These are phyloP conservation scores for Yamadazyma epiphylla DNA, from an alignment of 1,139 yeast species.

Conservation along the genomic window DNA sequence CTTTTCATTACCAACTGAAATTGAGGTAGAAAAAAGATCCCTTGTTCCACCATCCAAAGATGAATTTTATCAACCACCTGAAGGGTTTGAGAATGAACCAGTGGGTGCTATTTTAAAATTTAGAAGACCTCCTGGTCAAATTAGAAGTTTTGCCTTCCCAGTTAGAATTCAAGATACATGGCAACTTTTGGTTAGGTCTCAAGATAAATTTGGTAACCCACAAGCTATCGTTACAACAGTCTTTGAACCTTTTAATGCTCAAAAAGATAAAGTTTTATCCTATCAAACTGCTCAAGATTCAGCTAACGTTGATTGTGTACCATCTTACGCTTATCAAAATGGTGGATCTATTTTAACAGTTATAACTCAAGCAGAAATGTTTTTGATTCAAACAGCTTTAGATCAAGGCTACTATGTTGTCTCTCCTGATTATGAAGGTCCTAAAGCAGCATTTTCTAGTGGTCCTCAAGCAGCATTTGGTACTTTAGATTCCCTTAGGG, in stretches of 20 bases:
- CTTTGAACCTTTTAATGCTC: slow-evolving; percentile 27
- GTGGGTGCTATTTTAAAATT: slow-evolving; percentile 24
- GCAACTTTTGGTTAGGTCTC: slow-evolving; percentile 32
- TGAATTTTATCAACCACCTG: slow-evolving; percentile 24
- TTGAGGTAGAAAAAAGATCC: neutral
- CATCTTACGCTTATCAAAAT: slow-evolving; percentile 25
- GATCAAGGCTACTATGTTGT: slow-evolving; percentile 29
- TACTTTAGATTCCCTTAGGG: slow-evolving; percentile 25
- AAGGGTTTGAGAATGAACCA: slow-evolving; percentile 18
- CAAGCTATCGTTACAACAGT: slow-evolving; percentile 29
- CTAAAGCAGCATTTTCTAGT: slow-evolving; percentile 23
- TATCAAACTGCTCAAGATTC: slow-evolving; percentile 36
- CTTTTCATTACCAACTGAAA: too few species aligned
- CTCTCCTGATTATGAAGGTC: slow-evolving; percentile 33
- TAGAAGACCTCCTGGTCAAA: slow-evolving; percentile 19
- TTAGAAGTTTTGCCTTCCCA: slow-evolving; percentile 13
- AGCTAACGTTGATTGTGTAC: slow-evolving; percentile 24
- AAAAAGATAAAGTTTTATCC: slow-evolving; percentile 23
- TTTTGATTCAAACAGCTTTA: slow-evolving; percentile 20
- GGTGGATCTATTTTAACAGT: slow-evolving; percentile 19
- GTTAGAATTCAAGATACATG: slow-evolving; percentile 20
- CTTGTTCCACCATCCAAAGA: slow-evolving; percentile 17
- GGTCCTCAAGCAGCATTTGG: slow-evolving; percentile 27
- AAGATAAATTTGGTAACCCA: slow-evolving; percentile 29
- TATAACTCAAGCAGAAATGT: slow-evolving; percentile 20